A percentile compares a stretch with the other conserved stretches of the same genome.
phyloP scores from a whole-genome alignment of 2,329 filamentous ascomycete species.

The Stemphylium lycopersici region DNA sequence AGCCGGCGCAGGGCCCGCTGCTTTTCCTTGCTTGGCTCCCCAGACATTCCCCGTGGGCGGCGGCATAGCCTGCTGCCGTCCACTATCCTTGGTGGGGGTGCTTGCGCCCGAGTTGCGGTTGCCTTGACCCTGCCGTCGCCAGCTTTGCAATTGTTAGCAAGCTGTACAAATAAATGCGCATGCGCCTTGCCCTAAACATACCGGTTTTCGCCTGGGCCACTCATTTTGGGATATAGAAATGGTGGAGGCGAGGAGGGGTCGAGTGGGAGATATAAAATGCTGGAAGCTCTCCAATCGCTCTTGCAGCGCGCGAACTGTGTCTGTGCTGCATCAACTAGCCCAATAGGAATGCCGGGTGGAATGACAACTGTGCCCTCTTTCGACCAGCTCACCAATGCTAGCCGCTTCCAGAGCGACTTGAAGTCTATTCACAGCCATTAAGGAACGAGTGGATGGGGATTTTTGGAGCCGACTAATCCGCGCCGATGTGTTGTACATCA shows the following conservation, averaged over 20 bases:
- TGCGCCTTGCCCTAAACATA: slow-evolving; percentile 18
- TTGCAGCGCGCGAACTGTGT: slow-evolving; percentile 31
- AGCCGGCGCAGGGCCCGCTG: slow-evolving; percentile 23
- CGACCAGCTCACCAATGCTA: slow-evolving; percentile 27
- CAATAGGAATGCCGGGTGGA: slow-evolving; percentile 25
- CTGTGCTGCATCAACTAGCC: slow-evolving; percentile 22
- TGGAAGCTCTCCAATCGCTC: slow-evolving; percentile 29
- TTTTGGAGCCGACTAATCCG: slow-evolving; percentile 14
- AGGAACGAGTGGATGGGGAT: slow-evolving; percentile 21
- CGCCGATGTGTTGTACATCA: slow-evolving; percentile 26
- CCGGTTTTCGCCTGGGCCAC: slow-evolving; percentile 48
- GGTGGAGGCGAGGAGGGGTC: slow-evolving; percentile 35
- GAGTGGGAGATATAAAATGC: slow-evolving; percentile 40
- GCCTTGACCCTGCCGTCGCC: slow-evolving; percentile 44
- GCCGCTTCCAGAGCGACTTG: slow-evolving; percentile 18
- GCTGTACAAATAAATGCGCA: neutral
- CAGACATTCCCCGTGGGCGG: slow-evolving; percentile 44
- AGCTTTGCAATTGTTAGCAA: slow-evolving; percentile 36
- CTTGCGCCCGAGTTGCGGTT: slow-evolving; percentile 42
- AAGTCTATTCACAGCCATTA: slow-evolving; percentile 13
- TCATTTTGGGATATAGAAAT: slow-evolving; percentile 41
- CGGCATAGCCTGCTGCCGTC: slow-evolving; percentile 41
- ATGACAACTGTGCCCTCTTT: slow-evolving; percentile 16
- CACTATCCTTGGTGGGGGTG: slow-evolving; percentile 43
- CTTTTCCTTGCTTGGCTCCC: slow-evolving; percentile 41